Evolutionary conservation across 2,329 filamentous ascomycete species (phyloP).

Genomic region (Beauveria sp.): DNA sequence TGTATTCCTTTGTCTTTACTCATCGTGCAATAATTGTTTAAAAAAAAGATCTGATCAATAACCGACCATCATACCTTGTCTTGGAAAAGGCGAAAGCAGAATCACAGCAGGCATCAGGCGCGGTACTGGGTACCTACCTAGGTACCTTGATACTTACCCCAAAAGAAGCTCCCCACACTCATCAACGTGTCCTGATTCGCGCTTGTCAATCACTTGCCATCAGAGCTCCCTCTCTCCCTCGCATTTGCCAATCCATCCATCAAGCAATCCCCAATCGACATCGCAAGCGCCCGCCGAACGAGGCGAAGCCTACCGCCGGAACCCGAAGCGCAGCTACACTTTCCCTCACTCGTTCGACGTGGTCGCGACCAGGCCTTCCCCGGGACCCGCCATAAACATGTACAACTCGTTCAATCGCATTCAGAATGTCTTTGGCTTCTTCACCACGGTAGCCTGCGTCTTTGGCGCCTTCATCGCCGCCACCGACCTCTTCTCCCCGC

Average conservation of each 20-base stretch:
- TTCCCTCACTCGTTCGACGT: not conserved
- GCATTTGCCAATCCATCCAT: conserved; percentile 12
- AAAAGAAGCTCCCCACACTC: not conserved
- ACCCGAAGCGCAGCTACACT: not conserved
- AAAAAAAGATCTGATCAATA: no score
- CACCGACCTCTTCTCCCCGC: conserved; percentile 65
- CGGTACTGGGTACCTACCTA: not conserved
- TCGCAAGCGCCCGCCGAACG: not conserved
- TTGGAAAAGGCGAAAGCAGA: no score
- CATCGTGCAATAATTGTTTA: no score
- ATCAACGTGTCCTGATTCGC: conserved; percentile 12
- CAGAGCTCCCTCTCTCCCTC: conserved; percentile 4
- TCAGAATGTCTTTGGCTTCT: conserved; percentile 95
- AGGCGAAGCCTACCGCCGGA: not conserved
- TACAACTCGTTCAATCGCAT: conserved; percentile 77
- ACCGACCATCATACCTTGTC: no score
- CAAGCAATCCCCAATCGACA: not conserved
- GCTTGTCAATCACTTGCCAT: not conserved
- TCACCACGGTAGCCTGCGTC: conserved; percentile 85
- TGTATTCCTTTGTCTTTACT: no score
- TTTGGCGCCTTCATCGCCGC: conserved; percentile 73
- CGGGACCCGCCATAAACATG: conserved; percentile 75
- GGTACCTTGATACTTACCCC: not conserved
- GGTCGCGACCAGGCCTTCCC: not conserved
- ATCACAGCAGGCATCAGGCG: no score